Conservation (phyloP, 305 asterid species). For the Ilex paraguariensis region DNA sequence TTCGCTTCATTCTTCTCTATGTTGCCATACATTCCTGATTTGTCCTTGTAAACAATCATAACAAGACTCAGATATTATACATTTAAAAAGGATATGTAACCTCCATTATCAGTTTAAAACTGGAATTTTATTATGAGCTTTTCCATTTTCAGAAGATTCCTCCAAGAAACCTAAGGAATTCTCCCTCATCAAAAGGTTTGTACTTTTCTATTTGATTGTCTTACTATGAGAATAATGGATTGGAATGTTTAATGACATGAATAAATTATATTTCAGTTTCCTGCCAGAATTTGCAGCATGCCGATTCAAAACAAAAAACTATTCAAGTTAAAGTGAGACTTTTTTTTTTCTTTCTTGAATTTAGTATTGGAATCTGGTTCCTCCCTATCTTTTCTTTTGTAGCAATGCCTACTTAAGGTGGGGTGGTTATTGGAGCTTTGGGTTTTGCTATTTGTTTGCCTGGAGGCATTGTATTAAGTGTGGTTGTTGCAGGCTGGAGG, state of each 20-base stretch:
- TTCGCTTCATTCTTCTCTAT: background rate
- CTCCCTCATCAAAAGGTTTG: conserved; percentile 1
- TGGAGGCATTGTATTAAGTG: conserved; percentile 2
- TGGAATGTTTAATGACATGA: background rate
- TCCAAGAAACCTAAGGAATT: background rate
- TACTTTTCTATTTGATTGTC: background rate
- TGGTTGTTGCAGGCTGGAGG: conserved; percentile 28
- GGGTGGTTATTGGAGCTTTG: no score
- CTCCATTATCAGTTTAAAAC: conserved; percentile 8
- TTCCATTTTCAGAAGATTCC: conserved; percentile 31
- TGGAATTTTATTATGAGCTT: conserved; percentile 2
- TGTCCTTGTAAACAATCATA: background rate
- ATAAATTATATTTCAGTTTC: background rate
- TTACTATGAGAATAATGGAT: background rate
- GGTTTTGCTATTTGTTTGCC: background rate
- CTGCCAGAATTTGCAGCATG: conserved; percentile 4
- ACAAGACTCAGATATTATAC: background rate
- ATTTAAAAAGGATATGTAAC: conserved; percentile 1
- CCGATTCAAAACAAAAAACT: conserved; percentile 25
- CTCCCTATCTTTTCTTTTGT: conserved; percentile 2
- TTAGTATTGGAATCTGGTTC: background rate
- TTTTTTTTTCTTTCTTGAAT: conserved; percentile 4
- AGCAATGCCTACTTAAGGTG: background rate
- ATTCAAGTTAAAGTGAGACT: conserved; percentile 28
- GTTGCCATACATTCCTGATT: background rate